Evolutionary conservation across 2,329 filamentous ascomycete species (phyloP).

Genomic region (Neonectria sp.): DNA sequence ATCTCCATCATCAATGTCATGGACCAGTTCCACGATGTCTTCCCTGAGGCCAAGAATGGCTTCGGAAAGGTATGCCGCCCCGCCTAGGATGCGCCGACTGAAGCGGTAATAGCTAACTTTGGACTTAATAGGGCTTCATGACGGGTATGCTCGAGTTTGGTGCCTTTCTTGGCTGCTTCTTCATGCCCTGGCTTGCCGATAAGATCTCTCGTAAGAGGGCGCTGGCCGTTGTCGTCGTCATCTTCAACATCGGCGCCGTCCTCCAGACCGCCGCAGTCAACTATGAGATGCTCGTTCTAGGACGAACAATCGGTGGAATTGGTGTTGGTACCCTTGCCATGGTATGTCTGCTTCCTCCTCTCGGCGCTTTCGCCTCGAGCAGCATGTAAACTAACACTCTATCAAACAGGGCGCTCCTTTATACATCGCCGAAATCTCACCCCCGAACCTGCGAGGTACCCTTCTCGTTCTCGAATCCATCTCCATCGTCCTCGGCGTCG

Average conservation of each 20-base stretch:
- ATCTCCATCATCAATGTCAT: conserved; percentile 61
- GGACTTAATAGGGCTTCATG: conserved; percentile 35
- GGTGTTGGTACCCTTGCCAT: conserved; percentile 66
- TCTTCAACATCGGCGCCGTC: conserved; percentile 69
- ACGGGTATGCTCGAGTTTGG: conserved; percentile 48
- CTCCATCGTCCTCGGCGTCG: conserved; percentile 51
- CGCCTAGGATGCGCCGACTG: too few species aligned
- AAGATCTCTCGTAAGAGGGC: conserved; percentile 66
- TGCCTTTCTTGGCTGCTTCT: conserved; percentile 31
- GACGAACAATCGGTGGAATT: conserved; percentile 69
- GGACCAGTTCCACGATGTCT: conserved; percentile 57
- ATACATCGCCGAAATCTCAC: conserved; percentile 50
- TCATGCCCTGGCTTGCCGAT: conserved; percentile 28
- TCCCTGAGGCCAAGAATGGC: conserved; percentile 49
- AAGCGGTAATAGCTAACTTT: too few species aligned
- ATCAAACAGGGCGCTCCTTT: conserved; percentile 35
- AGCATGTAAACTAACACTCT: not conserved
- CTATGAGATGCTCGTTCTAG: conserved; percentile 64
- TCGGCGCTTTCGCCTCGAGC: not conserved
- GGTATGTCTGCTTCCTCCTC: conserved; percentile 46
- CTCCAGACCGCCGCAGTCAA: conserved; percentile 66
- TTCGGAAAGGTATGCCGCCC: conserved; percentile 22
- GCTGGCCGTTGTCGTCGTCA: conserved; percentile 64
- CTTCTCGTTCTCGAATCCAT: conserved; percentile 52
- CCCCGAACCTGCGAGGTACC: conserved; percentile 47